Evolutionary conservation across 179 eudicot genomes (phyloP).

Genomic region (Beta macrorhiza): DNA sequence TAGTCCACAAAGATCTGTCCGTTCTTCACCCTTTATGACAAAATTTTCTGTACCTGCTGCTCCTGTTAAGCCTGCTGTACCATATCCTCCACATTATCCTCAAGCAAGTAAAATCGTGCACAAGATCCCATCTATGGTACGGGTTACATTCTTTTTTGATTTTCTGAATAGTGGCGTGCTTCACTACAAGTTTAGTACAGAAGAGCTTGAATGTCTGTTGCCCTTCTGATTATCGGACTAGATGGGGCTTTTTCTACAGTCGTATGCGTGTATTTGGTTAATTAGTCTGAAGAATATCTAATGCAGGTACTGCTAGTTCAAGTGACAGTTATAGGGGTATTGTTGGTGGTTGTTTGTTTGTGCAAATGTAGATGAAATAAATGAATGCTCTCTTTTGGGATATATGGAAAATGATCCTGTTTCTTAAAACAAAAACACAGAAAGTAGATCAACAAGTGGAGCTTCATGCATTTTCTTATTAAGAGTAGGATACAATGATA

Average conservation of each 20-base stretch:
- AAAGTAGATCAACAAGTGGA: background rate
- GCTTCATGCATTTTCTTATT: background rate
- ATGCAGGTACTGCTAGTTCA: background rate
- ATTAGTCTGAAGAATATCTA: background rate
- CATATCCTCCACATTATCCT: slow-evolving; percentile 40
- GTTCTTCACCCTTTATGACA: slow-evolving; percentile 43
- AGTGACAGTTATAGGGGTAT: background rate
- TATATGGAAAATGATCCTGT: background rate
- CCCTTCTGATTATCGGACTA: background rate
- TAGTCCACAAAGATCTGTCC: slow-evolving; percentile 51
- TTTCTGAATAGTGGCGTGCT: background rate
- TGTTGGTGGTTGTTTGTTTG: background rate
- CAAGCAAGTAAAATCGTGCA: slow-evolving; percentile 41
- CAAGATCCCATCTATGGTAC: slow-evolving; percentile 53
- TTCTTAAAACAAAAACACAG: background rate
- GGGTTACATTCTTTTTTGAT: slow-evolving; percentile 17
- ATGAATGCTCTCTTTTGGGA: background rate
- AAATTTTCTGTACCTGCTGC: slow-evolving; percentile 44
- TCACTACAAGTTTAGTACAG: background rate
- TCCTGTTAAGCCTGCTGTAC: slow-evolving; percentile 45
- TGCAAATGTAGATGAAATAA: background rate
- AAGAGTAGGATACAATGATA: background rate
- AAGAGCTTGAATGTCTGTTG: background rate
- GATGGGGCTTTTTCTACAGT: background rate
- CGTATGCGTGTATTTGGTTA: background rate